Conservation (phyloP, 148 eudicot genomes). For the Cornus florida region DNA sequence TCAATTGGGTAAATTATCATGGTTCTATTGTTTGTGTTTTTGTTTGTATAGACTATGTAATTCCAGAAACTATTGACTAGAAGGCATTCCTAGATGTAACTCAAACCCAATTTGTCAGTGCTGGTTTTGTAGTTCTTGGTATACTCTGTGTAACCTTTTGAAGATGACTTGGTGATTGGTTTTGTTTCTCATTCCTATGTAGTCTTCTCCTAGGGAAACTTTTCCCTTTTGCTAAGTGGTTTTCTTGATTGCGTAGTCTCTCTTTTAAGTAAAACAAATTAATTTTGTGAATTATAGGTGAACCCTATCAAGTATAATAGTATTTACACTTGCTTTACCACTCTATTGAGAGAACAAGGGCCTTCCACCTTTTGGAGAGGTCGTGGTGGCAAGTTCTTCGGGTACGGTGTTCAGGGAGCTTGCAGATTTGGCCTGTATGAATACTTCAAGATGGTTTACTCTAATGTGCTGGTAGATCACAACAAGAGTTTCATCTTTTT, state of each 20-base stretch:
- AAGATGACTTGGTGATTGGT: background rate
- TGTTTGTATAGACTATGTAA: background rate
- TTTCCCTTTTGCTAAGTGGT: background rate
- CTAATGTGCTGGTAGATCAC: conserved; percentile 36
- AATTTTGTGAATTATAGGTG: conserved; percentile 29
- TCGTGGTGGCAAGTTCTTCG: conserved; percentile 54
- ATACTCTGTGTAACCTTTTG: background rate
- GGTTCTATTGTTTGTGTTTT: background rate
- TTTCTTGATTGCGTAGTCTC: background rate
- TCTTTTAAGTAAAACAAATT: background rate
- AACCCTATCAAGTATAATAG: conserved; percentile 54
- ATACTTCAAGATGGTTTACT: conserved; percentile 59
- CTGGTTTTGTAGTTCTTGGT: background rate
- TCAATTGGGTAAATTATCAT: background rate
- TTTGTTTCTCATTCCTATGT: background rate
- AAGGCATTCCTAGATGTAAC: background rate
- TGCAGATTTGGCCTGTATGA: conserved; percentile 69
- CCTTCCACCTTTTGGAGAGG: conserved; percentile 67
- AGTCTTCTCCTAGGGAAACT: background rate
- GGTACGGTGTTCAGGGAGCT: conserved; percentile 74
- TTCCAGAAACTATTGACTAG: background rate
- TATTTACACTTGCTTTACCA: conserved; percentile 49
- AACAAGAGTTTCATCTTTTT: conserved; percentile 55
- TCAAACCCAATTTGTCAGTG: background rate
- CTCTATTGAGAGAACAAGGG: conserved; percentile 60